A percentile compares a stretch with the other conserved stretches of the same genome.
Conservation (phyloP, 331 rosid species). For the Erythrophleum ivorense region DNA sequence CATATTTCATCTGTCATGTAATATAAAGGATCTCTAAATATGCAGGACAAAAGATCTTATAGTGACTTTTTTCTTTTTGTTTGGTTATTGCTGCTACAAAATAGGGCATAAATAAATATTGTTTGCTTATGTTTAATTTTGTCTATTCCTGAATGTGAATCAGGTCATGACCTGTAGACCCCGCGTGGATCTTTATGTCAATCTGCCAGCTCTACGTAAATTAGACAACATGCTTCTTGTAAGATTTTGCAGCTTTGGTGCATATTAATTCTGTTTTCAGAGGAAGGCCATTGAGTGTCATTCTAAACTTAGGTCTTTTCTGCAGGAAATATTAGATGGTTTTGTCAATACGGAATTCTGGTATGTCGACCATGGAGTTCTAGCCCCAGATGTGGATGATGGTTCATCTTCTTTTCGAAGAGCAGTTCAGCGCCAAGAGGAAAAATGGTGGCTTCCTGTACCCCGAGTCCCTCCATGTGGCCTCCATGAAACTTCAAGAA, state of each 20-base stretch:
- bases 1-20: background rate
- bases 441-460: constrained; percentile 98
- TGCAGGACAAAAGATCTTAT: background rate
- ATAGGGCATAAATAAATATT: background rate
- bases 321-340: constrained; percentile 84
- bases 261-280: constrained; percentile 25
- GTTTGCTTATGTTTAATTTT: constrained; percentile 1
- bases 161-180: constrained; percentile 98
- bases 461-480: constrained; percentile 93
- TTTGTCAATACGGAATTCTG: constrained; percentile 81
- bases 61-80: background rate
- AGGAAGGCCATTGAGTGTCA: constrained; percentile 6
- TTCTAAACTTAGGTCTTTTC: constrained; percentile 34
- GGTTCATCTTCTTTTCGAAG: constrained; percentile 74
- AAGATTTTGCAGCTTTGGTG: constrained; percentile 48
- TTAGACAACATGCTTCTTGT: constrained; percentile 98
- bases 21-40: background rate
- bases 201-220: constrained; percentile 93
- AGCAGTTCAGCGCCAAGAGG: constrained; percentile 90
- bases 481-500: constrained; percentile 73
- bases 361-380: constrained; percentile 95
- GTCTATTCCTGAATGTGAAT: constrained; percentile 39
- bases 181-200: constrained; percentile 88
- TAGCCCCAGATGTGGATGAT: constrained; percentile 73
- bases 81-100: constrained; percentile 11